Conservation (phyloP, 75 land plant genomes). For the Gnetum montanum region DNA sequence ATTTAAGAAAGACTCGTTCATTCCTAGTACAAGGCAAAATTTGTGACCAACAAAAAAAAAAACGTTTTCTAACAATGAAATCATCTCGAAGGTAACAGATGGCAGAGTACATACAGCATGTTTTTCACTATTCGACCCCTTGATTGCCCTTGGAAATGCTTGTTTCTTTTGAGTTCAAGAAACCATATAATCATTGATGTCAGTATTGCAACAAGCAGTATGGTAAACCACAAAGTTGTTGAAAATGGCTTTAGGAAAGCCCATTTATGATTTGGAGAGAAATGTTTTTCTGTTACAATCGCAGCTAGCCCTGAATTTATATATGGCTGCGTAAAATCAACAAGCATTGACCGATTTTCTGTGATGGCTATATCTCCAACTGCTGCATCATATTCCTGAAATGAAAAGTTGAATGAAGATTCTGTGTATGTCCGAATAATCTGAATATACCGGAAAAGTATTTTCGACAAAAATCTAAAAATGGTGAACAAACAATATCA, state of each 20-base stretch:
- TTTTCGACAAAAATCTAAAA: too few relatives aligned
- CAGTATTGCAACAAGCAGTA: background rate
- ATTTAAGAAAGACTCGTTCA: too few relatives aligned
- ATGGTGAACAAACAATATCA: too few relatives aligned
- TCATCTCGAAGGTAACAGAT: too few relatives aligned
- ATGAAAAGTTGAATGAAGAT: background rate
- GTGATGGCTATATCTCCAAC: constrained; percentile 13
- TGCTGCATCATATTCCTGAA: constrained; percentile 9
- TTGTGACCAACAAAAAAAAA: too few relatives aligned
- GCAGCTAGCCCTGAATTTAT: background rate
- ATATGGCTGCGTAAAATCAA: constrained; percentile 14
- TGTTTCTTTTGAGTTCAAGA: constrained; percentile 3
- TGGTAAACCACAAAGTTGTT: constrained; percentile 1
- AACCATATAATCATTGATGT: constrained; percentile 10
- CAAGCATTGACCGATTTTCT: background rate
- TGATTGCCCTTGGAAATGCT: constrained; percentile 1
- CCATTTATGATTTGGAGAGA: background rate
- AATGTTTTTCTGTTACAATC: background rate
- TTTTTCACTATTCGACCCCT: background rate
- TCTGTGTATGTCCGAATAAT: background rate
- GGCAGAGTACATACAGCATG: background rate
- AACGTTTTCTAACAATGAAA: too few relatives aligned
- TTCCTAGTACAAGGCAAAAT: too few relatives aligned
- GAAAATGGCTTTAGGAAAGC: too few relatives aligned
- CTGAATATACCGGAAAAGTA: background rate